These are phyloP conservation scores for Conringia planisiliqua DNA, from an alignment of 345 rosid species.

Conservation along the genomic window DNA sequence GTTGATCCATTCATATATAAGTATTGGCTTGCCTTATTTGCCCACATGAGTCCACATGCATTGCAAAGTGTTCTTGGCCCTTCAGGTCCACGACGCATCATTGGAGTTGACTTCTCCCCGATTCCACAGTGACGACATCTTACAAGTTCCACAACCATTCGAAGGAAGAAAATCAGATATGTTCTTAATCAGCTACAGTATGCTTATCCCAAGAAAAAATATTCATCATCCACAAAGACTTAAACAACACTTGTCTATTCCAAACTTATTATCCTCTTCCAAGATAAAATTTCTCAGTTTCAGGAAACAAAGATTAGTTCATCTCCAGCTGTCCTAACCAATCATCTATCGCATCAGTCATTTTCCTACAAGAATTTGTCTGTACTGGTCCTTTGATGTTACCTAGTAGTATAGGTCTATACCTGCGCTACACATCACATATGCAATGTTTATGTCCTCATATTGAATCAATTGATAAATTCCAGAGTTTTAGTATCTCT, in stretches of 20 bases:
- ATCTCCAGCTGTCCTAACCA: not conserved
- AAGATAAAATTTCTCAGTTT: not conserved
- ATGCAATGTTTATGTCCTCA: too few species aligned
- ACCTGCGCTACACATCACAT: too few species aligned
- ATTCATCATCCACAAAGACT: not conserved
- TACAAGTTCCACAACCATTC: constrained; percentile 19
- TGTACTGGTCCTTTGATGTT: too few species aligned
- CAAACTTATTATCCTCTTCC: not conserved
- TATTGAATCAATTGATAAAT: not conserved
- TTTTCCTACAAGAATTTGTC: too few species aligned
- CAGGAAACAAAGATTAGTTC: not conserved
- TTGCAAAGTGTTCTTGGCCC: constrained; percentile 76
- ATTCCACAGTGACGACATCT: constrained; percentile 67
- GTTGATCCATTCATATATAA: not conserved
- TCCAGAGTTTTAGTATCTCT: not conserved
- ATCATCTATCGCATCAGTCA: too few species aligned
- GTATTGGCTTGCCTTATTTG: constrained; percentile 49
- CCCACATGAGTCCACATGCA: constrained; percentile 81
- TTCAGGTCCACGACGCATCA: constrained; percentile 76
- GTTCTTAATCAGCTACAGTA: not conserved
- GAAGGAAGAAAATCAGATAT: constrained; percentile 8
- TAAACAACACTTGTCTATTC: not conserved
- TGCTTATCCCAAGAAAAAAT: not conserved
- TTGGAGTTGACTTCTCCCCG: constrained; percentile 57
- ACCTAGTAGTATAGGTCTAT: too few species aligned